These are phyloP conservation scores for Pelargonium australe DNA, from an alignment of 441 rosid species.

Conservation along the genomic window DNA sequence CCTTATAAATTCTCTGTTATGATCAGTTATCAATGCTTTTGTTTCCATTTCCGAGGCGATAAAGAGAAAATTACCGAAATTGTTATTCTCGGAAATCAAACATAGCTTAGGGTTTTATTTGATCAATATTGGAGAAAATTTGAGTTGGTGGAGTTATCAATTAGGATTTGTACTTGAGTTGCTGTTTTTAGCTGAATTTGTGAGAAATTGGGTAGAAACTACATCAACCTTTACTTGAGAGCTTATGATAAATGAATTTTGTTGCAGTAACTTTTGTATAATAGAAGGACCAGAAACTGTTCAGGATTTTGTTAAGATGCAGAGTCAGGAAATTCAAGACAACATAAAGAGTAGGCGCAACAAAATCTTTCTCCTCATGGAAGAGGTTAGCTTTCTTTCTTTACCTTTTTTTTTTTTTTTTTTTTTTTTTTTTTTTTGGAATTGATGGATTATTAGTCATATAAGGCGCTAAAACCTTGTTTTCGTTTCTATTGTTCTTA, in stretches of 20 bases:
- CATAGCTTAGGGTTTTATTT: background rate
- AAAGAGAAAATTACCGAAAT: background rate
- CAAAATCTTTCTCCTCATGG: conserved; percentile 94
- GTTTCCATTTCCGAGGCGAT: background rate
- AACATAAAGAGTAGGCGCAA: conserved; percentile 79
- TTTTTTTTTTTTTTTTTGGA: background rate
- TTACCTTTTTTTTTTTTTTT: background rate
- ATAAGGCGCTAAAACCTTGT: background rate
- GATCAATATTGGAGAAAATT: background rate
- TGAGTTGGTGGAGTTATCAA: background rate
- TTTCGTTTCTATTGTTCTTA: conserved; percentile 17
- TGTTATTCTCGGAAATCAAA: background rate
- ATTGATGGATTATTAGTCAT: too few relatives aligned
- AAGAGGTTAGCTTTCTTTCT: conserved; percentile 50
- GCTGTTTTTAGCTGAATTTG: background rate
- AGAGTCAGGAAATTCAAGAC: conserved; percentile 70
- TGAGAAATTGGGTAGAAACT: background rate
- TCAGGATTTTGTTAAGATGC: conserved; percentile 84
- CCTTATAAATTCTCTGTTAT: background rate
- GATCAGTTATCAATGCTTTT: background rate
- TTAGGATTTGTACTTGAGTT: background rate
- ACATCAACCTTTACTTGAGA: background rate
- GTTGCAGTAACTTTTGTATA: conserved; percentile 72
- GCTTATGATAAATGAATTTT: background rate
- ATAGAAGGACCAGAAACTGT: conserved; percentile 90